phyloP scores from a whole-genome alignment of 768 basidiomycete species.

The Cubamyces sp. region DNA sequence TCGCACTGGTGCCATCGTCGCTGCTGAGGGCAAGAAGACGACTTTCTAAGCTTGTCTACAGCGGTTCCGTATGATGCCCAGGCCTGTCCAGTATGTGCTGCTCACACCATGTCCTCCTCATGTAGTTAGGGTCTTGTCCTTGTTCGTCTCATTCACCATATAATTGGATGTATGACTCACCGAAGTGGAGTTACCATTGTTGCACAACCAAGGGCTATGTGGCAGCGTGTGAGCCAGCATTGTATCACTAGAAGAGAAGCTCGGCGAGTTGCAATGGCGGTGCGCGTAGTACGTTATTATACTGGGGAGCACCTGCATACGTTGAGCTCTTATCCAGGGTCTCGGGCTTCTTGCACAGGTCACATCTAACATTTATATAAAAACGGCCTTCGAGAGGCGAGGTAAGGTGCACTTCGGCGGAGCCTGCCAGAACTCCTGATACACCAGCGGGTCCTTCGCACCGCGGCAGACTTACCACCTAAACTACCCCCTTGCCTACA shows the following conservation, averaged over 20 bases:
- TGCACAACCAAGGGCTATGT: background rate
- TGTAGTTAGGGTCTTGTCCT: constrained; percentile 11
- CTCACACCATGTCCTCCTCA: constrained; percentile 13
- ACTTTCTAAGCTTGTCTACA: constrained; percentile 45
- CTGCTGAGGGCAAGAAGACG: constrained; percentile 69
- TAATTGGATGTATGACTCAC: constrained; percentile 9
- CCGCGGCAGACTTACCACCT: no score
- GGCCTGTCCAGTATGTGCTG: constrained; percentile 3
- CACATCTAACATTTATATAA: no score
- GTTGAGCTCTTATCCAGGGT: no score
- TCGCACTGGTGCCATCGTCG: constrained; percentile 66
- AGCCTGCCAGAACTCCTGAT: constrained; percentile 37
- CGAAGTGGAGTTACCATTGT: background rate
- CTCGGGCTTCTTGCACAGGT: no score
- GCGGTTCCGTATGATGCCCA: background rate
- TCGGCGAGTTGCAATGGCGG: no score
- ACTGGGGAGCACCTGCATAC: no score
- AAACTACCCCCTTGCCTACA: no score
- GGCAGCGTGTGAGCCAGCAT: no score
- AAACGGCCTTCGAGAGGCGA: no score
- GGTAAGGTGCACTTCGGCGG: constrained; percentile 19
- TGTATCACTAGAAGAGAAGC: no score
- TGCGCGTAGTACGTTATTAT: no score
- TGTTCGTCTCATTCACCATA: background rate
- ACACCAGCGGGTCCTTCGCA: constrained; percentile 26